Evolutionary conservation across 202 grass and related monocot genomes (phyloP), one percentile per base, ranked within the genome.

Genomic region (Hordeum pubiflorum): DNA sequence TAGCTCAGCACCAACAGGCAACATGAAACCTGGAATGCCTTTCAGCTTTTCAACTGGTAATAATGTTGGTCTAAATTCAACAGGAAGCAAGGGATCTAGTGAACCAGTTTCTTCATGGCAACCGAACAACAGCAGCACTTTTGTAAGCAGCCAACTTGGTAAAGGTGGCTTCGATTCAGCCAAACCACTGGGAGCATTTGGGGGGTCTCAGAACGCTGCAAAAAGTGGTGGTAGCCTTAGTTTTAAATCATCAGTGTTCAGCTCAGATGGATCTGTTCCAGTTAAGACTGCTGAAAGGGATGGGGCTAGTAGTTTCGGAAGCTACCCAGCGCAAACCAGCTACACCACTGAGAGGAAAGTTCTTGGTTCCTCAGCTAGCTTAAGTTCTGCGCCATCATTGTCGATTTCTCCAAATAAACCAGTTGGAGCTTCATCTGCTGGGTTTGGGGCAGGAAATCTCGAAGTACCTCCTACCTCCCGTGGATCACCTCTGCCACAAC

Each of bases 11-110:
- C 68, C 48, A 70, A 75, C 59, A 58, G 52, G 78, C 80, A 83
- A 75, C 65, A 67, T 54, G 37, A 88, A 82, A 87, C 69, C 86
- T 89, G 83, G 50, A 75, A 72, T 61, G 38, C 48, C 75, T 84
- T 76, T 79, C 69, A 90, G 80, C 24, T 80, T 70, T 81, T 85
- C 82, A 74, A 78, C 87, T 80, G 63, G 70, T 41, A 90, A 69
- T 76, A 88, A 41, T 74, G 69, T 24, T 59, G 75, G 83, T 54
- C 36, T 27, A 17, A 80, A 69, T 92, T 40, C 44, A 77, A 68
- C 83, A 18, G 86, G 67, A 87, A 83, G 39, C 86, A 89, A 82
- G 33, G 34, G 64, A 80, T 83, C 82, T 64, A 92, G 76, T 75
- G 85, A 82, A 72, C 80, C 77, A 82, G 27, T 24, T 82, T 23